Percentiles rank a stretch among this genome's conserved stretches.
phyloP scores from a whole-genome alignment of 164 flowering plant genomes.

The Houttuynia cordata region DNA sequence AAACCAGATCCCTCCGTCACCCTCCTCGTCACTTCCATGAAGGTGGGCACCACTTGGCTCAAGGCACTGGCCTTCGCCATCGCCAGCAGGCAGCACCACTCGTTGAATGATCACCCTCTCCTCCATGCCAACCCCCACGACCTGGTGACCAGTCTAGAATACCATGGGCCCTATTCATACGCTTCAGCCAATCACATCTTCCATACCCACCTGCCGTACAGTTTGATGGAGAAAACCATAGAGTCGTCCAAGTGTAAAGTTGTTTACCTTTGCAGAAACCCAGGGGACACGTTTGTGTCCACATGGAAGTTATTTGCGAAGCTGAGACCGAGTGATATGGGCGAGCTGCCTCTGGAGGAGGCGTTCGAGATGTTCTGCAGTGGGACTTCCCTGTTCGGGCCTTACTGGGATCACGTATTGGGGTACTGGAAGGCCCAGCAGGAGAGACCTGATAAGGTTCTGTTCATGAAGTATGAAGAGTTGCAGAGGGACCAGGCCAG shows the following conservation, averaged over 20 bases:
- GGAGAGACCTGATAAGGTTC: not conserved
- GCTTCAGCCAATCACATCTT: too few species aligned
- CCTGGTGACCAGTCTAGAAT: not conserved
- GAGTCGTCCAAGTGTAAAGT: too few species aligned
- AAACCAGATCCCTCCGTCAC: too few species aligned
- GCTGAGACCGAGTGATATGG: not conserved
- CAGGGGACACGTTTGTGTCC: constrained; percentile 6
- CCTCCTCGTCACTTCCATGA: not conserved
- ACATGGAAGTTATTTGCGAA: constrained; percentile 5
- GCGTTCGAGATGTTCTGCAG: constrained; percentile 4
- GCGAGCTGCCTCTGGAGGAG: not conserved
- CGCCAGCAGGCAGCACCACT: not conserved
- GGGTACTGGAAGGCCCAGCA: constrained; percentile 5
- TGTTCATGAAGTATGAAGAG: constrained; percentile 5
- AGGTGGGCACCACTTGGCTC: constrained; percentile 2
- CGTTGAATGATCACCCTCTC: not conserved
- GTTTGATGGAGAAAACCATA: too few species aligned
- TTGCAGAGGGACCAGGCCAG: not conserved
- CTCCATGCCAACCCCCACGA: not conserved
- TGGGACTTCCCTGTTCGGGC: not conserved
- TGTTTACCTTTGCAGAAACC: constrained; percentile 6
- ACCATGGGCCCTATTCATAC: not conserved
- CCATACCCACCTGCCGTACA: too few species aligned
- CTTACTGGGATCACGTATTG: constrained; percentile 3
- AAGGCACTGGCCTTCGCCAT: constrained; percentile 1